A percentile compares a stretch with the other conserved stretches of the same genome.
phyloP scores from a whole-genome alignment of 176 grass and related monocot genomes.

The Avena eriantha region DNA sequence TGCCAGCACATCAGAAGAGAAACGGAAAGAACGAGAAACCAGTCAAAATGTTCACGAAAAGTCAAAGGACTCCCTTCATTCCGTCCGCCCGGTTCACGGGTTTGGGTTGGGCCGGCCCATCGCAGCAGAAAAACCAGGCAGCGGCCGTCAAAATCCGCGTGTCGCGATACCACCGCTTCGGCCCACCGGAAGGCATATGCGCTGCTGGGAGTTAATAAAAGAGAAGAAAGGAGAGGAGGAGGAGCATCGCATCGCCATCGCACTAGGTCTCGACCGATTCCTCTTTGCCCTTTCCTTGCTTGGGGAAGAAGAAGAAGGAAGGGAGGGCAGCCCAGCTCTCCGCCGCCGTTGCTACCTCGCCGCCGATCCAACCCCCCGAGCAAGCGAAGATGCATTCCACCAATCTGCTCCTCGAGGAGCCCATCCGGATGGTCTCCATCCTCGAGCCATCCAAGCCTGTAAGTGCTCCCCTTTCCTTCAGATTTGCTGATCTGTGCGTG shows the following conservation, averaged over 20 bases:
- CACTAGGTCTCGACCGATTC: constrained; percentile 17
- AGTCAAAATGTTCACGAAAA: constrained; percentile 6
- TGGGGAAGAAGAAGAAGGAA: constrained; percentile 44
- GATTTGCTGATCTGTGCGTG: constrained; percentile 7
- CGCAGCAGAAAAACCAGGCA: background rate
- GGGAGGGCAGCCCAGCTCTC: background rate
- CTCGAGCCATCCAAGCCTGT: constrained; percentile 97
- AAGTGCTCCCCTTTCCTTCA: background rate
- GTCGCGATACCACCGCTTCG: constrained; percentile 6
- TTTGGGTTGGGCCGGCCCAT: constrained; percentile 9
- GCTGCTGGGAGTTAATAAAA: background rate
- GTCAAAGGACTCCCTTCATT: background rate
- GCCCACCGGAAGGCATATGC: constrained; percentile 25
- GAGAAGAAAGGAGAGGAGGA: constrained; percentile 3
- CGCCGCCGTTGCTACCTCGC: background rate
- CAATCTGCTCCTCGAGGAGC: constrained; percentile 90
- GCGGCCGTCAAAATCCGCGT: constrained; percentile 17
- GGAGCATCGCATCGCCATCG: constrained; percentile 10
- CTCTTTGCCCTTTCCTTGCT: background rate
- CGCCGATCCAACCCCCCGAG: constrained; percentile 43
- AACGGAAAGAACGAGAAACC: background rate
- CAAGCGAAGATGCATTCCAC: constrained; percentile 76
- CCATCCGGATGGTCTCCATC: constrained; percentile 97
- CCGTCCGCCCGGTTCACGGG: background rate
- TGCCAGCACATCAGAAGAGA: background rate